These are phyloP conservation scores for Limonium bicolor DNA, from an alignment of 148 eudicot species.

Conservation along the genomic window DNA sequence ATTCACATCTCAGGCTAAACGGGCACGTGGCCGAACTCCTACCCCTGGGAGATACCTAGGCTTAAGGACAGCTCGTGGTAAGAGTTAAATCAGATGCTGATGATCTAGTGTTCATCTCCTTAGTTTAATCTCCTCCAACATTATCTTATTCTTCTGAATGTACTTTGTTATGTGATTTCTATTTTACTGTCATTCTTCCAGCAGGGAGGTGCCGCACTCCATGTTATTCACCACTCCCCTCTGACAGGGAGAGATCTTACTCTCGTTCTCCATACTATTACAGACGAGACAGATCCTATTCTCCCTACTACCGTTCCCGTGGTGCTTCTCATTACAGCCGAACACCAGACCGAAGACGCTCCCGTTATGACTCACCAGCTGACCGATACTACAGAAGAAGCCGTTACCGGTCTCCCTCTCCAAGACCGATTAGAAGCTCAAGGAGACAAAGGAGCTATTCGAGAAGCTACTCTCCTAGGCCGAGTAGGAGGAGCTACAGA, in stretches of 20 bases:
- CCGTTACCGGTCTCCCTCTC: conserved; percentile 25
- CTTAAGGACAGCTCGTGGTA: conserved; percentile 43
- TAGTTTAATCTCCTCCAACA: background rate
- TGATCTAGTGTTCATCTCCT: background rate
- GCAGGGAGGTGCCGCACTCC: conserved; percentile 46
- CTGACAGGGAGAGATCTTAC: conserved; percentile 50
- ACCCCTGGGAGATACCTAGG: conserved; percentile 96
- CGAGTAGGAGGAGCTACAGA: conserved; percentile 9
- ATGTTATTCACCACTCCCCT: conserved; percentile 37
- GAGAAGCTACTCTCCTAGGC: conserved; percentile 11
- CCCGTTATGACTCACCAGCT: conserved; percentile 28
- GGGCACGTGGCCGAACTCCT: conserved; percentile 88
- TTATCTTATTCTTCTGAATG: background rate
- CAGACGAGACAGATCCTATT: conserved; percentile 27
- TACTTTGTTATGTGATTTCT: background rate
- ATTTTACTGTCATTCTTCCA: background rate
- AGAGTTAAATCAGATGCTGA: conserved; percentile 4
- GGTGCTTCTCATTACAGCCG: conserved; percentile 30
- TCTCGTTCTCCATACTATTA: conserved; percentile 45
- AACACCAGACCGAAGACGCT: conserved; percentile 31
- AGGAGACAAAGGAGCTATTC: conserved; percentile 24
- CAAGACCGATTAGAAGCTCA: conserved; percentile 13
- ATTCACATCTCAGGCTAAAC: conserved; percentile 47
- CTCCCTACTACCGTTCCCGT: conserved; percentile 23
- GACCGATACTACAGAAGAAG: conserved; percentile 27